Conservation (phyloP, 2,329 filamentous ascomycete genomes). For the Bipolaris cookei region DNA sequence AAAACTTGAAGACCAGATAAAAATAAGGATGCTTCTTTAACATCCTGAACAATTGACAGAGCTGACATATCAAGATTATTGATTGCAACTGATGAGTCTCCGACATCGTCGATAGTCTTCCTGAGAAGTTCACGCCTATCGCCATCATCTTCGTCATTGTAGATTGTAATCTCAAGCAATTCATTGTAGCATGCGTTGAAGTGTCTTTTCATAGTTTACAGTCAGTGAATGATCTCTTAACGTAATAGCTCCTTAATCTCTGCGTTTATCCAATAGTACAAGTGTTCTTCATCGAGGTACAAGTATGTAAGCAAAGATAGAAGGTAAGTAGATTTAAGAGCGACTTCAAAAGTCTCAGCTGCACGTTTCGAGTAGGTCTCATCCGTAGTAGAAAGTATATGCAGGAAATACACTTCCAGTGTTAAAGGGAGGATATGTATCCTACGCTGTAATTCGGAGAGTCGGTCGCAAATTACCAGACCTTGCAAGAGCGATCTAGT, state of each 20-base stretch:
- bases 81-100: too few species aligned
- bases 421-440: background rate
- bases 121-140: too few species aligned
- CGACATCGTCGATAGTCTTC: too few species aligned
- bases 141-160: too few species aligned
- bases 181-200: background rate
- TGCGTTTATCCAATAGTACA: background rate
- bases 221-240: background rate
- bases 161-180: background rate
- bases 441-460: background rate
- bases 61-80: too few species aligned
- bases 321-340: background rate
- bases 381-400: background rate
- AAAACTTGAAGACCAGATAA: too few species aligned
- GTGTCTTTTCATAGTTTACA: background rate
- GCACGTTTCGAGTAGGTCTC: background rate
- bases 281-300: background rate
- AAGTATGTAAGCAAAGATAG: background rate
- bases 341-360: background rate
- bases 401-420: background rate
- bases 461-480: background rate
- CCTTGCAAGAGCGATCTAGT: background rate
- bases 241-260: background rate
- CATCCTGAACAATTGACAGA: too few species aligned
- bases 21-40: too few species aligned